Evolutionary conservation across 2,329 filamentous ascomycete genomes (phyloP).

Genomic region (Didymellaceae sp.): DNA sequence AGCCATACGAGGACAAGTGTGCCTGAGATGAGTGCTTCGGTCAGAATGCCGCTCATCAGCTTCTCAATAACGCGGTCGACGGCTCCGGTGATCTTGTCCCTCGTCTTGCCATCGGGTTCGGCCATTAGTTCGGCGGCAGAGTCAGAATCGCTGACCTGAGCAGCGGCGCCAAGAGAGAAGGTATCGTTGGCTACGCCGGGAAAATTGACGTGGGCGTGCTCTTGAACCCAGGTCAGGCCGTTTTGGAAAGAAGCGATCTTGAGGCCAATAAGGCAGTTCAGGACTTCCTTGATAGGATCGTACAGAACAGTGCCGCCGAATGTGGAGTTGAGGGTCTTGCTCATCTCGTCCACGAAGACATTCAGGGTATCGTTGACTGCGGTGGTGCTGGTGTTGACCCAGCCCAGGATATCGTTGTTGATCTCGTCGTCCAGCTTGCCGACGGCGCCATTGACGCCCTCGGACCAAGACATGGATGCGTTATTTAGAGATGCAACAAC

Average conservation of each 20-base stretch:
- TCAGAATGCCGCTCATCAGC: slow-evolving; percentile 71
- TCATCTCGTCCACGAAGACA: slow-evolving; percentile 78
- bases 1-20: slow-evolving; percentile 79
- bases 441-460: slow-evolving; percentile 76
- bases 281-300: slow-evolving; percentile 76
- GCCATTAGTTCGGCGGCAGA: slow-evolving; percentile 76
- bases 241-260: slow-evolving; percentile 86
- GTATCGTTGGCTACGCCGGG: slow-evolving; percentile 79
- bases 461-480: slow-evolving; percentile 78
- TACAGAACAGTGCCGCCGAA: slow-evolving; percentile 85
- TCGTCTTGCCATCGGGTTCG: slow-evolving; percentile 73
- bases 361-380: slow-evolving; percentile 88
- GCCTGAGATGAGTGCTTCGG: slow-evolving; percentile 80
- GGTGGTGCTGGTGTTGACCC: slow-evolving; percentile 82
- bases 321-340: slow-evolving; percentile 72
- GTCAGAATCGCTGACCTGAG: slow-evolving; percentile 56
- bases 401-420: slow-evolving; percentile 84
- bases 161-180: slow-evolving; percentile 79
- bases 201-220: slow-evolving; percentile 83
- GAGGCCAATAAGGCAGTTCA: slow-evolving; percentile 85
- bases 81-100: slow-evolving; percentile 81
- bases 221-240: slow-evolving; percentile 90
- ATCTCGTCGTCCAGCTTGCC: slow-evolving; percentile 69
- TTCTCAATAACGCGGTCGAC: slow-evolving; percentile 72
- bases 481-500: slow-evolving; percentile 76